phyloP scores from a whole-genome alignment of 164 flowering plant genomes.

The Magnolia sinica region DNA sequence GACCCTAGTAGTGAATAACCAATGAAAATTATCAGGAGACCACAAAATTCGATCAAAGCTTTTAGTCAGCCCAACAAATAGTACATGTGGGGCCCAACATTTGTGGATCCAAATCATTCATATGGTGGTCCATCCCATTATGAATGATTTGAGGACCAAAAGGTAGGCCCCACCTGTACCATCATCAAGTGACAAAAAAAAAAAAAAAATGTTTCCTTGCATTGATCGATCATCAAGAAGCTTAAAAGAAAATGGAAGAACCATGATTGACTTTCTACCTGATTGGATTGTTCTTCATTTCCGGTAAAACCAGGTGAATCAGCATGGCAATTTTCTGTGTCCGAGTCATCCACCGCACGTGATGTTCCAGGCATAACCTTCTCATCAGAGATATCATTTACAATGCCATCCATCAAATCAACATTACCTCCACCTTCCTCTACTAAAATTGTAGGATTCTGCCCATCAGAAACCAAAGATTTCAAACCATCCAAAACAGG shows the following conservation, averaged over 20 bases:
- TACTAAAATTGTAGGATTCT: background rate
- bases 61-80: too few species aligned
- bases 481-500: background rate
- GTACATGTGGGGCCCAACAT: too few species aligned
- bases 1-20: background rate
- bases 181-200: too few species aligned
- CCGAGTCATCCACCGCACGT: conserved; percentile 14
- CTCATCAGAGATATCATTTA: conserved; percentile 1
- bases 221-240: too few species aligned
- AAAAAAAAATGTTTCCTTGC: too few species aligned
- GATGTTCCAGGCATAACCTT: conserved; percentile 3
- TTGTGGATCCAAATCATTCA: too few species aligned
- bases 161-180: too few species aligned
- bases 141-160: too few species aligned
- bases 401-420: background rate
- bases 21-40: background rate
- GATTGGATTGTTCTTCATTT: conserved; percentile 15
- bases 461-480: background rate
- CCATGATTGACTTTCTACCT: conserved; percentile 27
- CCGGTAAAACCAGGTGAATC: conserved; percentile 14
- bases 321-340: background rate
- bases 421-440: background rate
- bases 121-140: too few species aligned
- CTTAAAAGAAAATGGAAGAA: background rate
- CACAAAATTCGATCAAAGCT: background rate